Evolutionary conservation across 2,329 filamentous ascomycete species (phyloP), one percentile per base, ranked within the genome.

Genomic region (Ascochyta viciae-villosae): DNA sequence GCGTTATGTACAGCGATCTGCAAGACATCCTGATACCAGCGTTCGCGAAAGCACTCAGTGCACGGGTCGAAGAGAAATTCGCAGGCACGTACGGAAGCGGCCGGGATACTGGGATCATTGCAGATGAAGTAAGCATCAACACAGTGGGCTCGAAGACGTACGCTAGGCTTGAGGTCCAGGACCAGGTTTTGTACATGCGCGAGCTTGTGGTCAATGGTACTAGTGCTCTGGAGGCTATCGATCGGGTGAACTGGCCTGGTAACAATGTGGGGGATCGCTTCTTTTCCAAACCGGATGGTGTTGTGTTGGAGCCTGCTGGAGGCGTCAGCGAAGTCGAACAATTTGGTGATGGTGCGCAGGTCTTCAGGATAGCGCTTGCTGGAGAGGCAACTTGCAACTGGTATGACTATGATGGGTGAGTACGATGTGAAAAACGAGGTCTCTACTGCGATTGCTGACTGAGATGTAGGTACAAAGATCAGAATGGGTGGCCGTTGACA

Each of bases 361-460:
- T 71, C 0, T 73, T 67, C 63, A 59, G 71, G 15, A 65, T 72
- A 58, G 62, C 65, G 3, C 56, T 64, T 13, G 65, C 69, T 15
- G 70, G 65, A 3, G 44, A 67, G 33, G 62, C 65, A 8, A 39
- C 43, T 7, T 74, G 71, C 41, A 65, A 74, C 44, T 74, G 68
- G 66, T 72, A 67, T 50, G 71, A 74, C 41, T 73, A 69, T 34
- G 71, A 73, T 50, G 71, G 71, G 61, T 68, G 31, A 57, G 60
- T 60, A 5, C 9, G 6, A 12, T 44, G 23, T 23, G 12, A 7
- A 13, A 24, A 19, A 24, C 19, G 22, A n/a, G 7, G 31, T 26
- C 0, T 19, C 19, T 16, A 15, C 15, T 44, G 29, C 34, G n/a
- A 7, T 40, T 15, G 33, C 47, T 56, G 13, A 56, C 16, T 26